These are phyloP conservation scores for Aspergillus sp. DNA, from an alignment of 2,329 filamentous ascomycete genomes.

Conservation along the genomic window DNA sequence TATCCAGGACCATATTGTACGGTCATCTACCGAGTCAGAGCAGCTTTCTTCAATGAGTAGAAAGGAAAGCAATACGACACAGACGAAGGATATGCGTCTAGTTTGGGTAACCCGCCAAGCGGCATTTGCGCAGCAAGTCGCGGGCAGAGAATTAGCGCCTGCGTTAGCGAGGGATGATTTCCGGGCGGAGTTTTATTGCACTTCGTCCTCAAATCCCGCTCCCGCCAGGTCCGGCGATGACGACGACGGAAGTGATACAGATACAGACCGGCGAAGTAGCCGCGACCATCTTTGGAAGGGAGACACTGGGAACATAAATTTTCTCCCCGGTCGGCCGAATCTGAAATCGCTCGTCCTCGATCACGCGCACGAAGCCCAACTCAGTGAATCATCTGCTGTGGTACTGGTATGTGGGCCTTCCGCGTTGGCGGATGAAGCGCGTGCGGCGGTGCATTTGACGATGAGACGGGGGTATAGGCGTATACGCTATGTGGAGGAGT, in stretches of 20 bases:
- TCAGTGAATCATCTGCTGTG: slow-evolving; percentile 32
- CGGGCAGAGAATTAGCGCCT: slow-evolving; percentile 27
- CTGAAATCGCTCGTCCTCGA: slow-evolving; percentile 37
- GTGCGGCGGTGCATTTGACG: slow-evolving; percentile 42
- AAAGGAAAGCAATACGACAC: slow-evolving; percentile 11
- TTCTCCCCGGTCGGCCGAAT: slow-evolving; percentile 39
- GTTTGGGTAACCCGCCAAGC: slow-evolving; percentile 39
- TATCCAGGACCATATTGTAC: slow-evolving; percentile 36
- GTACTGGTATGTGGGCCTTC: slow-evolving; percentile 51
- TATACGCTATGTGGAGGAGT: slow-evolving; percentile 52
- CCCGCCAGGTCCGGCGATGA: not conserved
- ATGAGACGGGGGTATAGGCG: slow-evolving; percentile 34
- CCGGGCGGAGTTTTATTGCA: slow-evolving; percentile 31
- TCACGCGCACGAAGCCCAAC: slow-evolving; percentile 34
- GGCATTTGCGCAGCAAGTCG: slow-evolving; percentile 34
- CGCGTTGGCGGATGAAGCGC: slow-evolving; percentile 49
- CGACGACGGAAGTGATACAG: not conserved
- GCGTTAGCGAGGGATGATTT: slow-evolving; percentile 35
- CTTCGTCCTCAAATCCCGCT: slow-evolving; percentile 19
- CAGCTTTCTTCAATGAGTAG: too few relatives aligned
- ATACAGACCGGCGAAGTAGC: not conserved
- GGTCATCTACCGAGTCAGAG: slow-evolving; percentile 14
- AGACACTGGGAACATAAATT: slow-evolving; percentile 1
- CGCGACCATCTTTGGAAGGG: too few relatives aligned
- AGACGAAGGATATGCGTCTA: slow-evolving; percentile 33